A percentile compares a stretch with the other conserved stretches of the same genome.
Evolutionary conservation across 805 yeast genomes (phyloP).

Genomic region (Yarrowia sp.): DNA sequence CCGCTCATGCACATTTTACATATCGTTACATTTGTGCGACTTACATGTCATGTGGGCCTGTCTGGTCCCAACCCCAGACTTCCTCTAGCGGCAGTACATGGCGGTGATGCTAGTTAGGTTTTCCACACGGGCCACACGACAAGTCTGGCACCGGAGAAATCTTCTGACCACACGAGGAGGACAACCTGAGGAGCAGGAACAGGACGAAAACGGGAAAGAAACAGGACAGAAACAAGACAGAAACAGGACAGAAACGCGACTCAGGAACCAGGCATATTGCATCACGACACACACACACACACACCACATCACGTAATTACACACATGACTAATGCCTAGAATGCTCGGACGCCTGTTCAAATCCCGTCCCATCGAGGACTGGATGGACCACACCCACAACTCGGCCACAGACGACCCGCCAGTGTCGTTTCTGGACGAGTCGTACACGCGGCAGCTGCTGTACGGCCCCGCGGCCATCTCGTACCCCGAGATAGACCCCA

Average conservation of each 20-base stretch:
- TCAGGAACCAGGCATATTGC: background rate
- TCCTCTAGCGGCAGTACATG: slow-evolving; percentile 22
- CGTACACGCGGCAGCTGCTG: slow-evolving; percentile 31
- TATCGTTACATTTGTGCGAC: slow-evolving; percentile 10
- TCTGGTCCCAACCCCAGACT: slow-evolving; percentile 7
- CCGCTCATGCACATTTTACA: slow-evolving; percentile 13
- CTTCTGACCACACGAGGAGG: too few relatives aligned
- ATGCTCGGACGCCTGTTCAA: slow-evolving; percentile 26
- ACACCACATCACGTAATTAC: background rate
- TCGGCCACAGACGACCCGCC: slow-evolving; percentile 26
- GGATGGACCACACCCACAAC: slow-evolving; percentile 24
- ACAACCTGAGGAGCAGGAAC: too few relatives aligned
- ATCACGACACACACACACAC: background rate
- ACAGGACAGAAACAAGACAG: background rate
- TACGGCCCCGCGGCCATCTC: slow-evolving; percentile 29
- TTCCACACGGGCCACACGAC: background rate
- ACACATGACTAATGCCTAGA: slow-evolving; percentile 25
- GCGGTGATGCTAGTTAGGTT: background rate
- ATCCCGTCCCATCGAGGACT: slow-evolving; percentile 25
- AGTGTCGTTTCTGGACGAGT: slow-evolving; percentile 31
- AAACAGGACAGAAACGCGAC: background rate
- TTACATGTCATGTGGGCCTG: background rate
- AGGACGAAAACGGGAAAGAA: background rate
- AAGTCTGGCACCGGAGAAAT: too few relatives aligned
- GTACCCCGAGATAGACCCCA: slow-evolving; percentile 25